Percentiles rank a stretch among this genome's conserved stretches.
phyloP scores from a whole-genome alignment of 108 stramenopile species.

The Cyclotella baltica region DNA sequence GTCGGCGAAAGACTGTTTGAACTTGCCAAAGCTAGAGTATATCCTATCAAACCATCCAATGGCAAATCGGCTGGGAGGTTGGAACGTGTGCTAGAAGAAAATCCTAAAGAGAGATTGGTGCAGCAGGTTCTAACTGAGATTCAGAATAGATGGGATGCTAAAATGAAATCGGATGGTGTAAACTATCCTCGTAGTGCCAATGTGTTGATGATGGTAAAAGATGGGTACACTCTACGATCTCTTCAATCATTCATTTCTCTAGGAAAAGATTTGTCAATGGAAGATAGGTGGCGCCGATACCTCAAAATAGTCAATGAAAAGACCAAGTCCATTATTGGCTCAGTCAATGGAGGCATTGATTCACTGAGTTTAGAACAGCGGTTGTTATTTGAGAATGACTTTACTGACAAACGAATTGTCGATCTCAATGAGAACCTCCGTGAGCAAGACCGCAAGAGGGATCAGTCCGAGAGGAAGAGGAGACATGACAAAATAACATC shows the following conservation, averaged over 20 bases:
- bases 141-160: conserved; percentile 50
- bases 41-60: conserved; percentile 57
- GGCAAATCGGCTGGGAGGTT: conserved; percentile 57
- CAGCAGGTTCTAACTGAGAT: conserved; percentile 89
- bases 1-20: conserved; percentile 91
- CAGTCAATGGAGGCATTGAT: conserved; percentile 45
- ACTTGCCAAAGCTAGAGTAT: conserved; percentile 92
- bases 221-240: conserved; percentile 79
- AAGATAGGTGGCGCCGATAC: conserved; percentile 65
- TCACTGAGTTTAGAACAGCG: conserved; percentile 75
- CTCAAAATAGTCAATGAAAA: conserved; percentile 74
- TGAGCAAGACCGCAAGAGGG: conserved; percentile 39
- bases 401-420: conserved; percentile 59
- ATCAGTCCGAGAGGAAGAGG: conserved; percentile 62
- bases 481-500: conserved; percentile 69
- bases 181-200: conserved; percentile 26
- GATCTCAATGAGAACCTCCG: conserved; percentile 45
- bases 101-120: conserved; percentile 93
- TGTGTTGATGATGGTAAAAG: conserved; percentile 91
- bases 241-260: conserved; percentile 74
- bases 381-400: conserved; percentile 75
- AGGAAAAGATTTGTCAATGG: conserved; percentile 58
- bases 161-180: conserved; percentile 10
- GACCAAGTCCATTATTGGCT: conserved; percentile 57
- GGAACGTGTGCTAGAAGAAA: conserved; percentile 84